Base-by-base conservation (phyloP, 352 stramenopile species). In the Phytophthora macrochlamydospora region DNA sequence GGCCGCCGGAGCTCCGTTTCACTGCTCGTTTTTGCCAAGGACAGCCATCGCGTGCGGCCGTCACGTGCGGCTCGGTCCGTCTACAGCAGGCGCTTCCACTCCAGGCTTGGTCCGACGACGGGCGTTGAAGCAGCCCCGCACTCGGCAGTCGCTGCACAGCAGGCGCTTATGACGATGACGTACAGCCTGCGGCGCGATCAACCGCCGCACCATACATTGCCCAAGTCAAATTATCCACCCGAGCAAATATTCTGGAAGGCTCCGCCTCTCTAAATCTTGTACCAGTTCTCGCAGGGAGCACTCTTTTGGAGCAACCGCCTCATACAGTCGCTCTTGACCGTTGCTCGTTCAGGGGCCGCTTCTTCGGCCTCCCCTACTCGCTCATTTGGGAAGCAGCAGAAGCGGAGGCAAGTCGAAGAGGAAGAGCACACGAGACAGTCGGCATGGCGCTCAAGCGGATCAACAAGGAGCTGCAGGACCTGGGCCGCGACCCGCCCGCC, bases 381-480 rank as follows among this genome's bases (percentile, higher is more conserved):
- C 56, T 76, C 65, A 78, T 72, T 78, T 76, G 66, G 62, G 70
- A 76, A 79, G 62, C 55, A 78, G 66, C 61, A 71, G 59, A 77
- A 77, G 55, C 53, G 37, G 45, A 69, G 62, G 43, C 50, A 50
- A 64, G 66, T 65, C 56, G 56, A 42, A 62, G 53, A 60, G 37
- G 35, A 64, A 51, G 40, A 54, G 37, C 7, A 55, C 42, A 43
- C 57, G 29, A 55, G 44, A 5, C 28, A 56, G 31, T 4, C 9
- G 56, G 54, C 30, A 98, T 98, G 93, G 93, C 94, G 71, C 71
- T 98, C 44, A 98, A 98, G 80, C 88, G 94, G 67, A 97, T 98
- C 67, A 98, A 98, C 82, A 98, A 98, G 80, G 95, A 99, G 74
- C 81, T 99, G 59, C 86, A 97, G 77, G 94, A 98, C 72, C 76